Percentiles rank a stretch among this genome's conserved stretches.
Evolutionary conservation across 768 basidiomycete species (phyloP).

Genomic region (Pulveroboletus sp.): DNA sequence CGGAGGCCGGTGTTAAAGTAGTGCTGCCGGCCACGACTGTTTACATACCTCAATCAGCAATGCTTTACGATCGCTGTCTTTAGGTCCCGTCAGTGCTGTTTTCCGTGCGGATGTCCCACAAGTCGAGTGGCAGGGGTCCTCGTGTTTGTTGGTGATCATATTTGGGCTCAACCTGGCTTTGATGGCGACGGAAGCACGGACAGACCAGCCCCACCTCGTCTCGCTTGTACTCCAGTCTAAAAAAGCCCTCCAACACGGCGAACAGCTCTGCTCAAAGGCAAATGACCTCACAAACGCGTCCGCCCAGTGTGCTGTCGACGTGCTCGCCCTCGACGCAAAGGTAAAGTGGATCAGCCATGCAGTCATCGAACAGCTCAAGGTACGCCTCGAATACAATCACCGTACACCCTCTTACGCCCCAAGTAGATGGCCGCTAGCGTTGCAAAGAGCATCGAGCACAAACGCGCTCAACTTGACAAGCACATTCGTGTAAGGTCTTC

Average conservation of each 20-base stretch:
- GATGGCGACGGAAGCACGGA: too few relatives aligned
- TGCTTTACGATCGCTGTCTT: too few relatives aligned
- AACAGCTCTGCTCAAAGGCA: slow-evolving; percentile 70
- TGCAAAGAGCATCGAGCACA: slow-evolving; percentile 72
- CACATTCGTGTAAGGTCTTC: slow-evolving; percentile 56
- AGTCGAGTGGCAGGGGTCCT: too few relatives aligned
- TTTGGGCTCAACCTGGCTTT: background rate
- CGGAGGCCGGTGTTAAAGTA: too few relatives aligned
- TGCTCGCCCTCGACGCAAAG: slow-evolving; percentile 77
- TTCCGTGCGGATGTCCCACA: too few relatives aligned
- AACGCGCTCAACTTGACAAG: slow-evolving; percentile 56
- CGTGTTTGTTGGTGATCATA: too few relatives aligned
- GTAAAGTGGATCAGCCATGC: slow-evolving; percentile 76
- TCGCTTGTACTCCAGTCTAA: slow-evolving; percentile 79
- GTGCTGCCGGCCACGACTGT: too few relatives aligned
- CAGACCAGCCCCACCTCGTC: slow-evolving; percentile 61
- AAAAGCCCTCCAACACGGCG: slow-evolving; percentile 76
- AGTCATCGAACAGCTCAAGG: slow-evolving; percentile 75
- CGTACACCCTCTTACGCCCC: background rate
- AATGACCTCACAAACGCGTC: slow-evolving; percentile 63
- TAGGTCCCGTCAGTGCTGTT: too few relatives aligned
- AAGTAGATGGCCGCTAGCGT: slow-evolving; percentile 66
- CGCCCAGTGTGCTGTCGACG: slow-evolving; percentile 63
- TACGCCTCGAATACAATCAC: slow-evolving; percentile 23
- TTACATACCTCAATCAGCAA: too few relatives aligned